Evolutionary conservation across 1,284 basidiomycete genomes (phyloP), one percentile per base, ranked within the genome.

Genomic region (Tilletia setariae): DNA sequence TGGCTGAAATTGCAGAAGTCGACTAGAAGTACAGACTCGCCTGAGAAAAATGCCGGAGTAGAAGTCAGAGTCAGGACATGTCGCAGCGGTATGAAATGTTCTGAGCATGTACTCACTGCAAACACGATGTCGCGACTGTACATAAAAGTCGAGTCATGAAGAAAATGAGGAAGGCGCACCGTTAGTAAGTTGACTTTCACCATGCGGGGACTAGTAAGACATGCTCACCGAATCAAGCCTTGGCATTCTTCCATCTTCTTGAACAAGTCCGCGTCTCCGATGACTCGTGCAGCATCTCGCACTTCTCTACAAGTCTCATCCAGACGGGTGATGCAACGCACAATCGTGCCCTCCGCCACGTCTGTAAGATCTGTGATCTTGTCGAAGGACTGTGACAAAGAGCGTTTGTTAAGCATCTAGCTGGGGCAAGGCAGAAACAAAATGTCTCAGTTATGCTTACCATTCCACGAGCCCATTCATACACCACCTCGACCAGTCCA

Each of bases 391-490:
- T 96, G 64, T 19, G n/a, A 30, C 19, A 61, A 23, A 43, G 4
- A 65, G 25, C 15, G 43, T 4, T 21, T 13, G 9, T 25, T 49
- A 21, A 65, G 65, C 25, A 65, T 65, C 4, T 4, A 9, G 51
- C 32, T 51, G 21, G n/a, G 30, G 44, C 51, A 53, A 35, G 56
- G 56, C 19, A 13, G 16, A 16, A 40, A 11, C 21, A 9, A 25
- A 23, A 8, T 0, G 23, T 9, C 1, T 23, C 21, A 21, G 6
- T 2, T 25, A 19, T 35, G 53, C 88, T 78, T 76, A 94, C 94
- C 90, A 94, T 96, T 67, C 96, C 96, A 80, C 91, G 91, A 0
- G 96, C 94, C 96, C 96, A 99, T 83, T 98, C 94, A 82, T 98
- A 97, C 8, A 98, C 95, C 0, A 97, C 94, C 79, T 96, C 92